Percentiles rank a stretch among this genome's conserved stretches.
Conservation (phyloP, 177 flowering plant genomes). For the Vitis hybrid region DNA sequence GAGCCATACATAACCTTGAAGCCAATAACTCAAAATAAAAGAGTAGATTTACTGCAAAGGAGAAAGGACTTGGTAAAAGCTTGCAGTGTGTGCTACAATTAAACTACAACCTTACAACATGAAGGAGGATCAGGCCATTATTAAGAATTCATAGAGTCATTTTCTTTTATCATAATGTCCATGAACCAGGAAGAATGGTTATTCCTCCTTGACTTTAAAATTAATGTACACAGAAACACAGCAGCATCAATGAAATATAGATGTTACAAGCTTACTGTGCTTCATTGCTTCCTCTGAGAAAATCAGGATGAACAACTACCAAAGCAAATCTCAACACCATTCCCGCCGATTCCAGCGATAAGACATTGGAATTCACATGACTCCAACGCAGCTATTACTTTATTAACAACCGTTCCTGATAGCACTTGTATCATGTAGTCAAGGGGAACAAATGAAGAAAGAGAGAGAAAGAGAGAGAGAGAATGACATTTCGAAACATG, state of each 20-base stretch:
- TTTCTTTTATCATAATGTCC: no score
- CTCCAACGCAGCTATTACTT: constrained; percentile 76
- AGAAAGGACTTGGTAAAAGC: no score
- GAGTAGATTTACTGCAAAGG: no score
- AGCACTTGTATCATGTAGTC: constrained; percentile 54
- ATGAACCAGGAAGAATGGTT: no score
- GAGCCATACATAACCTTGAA: no score
- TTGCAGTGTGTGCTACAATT: no score
- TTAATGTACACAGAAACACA: no score
- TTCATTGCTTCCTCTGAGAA: background rate
- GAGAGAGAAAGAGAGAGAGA: background rate
- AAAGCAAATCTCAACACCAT: constrained; percentile 65
- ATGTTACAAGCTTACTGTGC: constrained; percentile 6
- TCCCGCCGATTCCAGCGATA: constrained; percentile 75
- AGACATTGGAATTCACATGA: constrained; percentile 82
- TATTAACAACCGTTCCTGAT: constrained; percentile 58
- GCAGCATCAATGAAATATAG: background rate
- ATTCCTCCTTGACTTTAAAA: no score
- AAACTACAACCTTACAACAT: no score
- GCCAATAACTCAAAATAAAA: no score
- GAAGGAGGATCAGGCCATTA: no score
- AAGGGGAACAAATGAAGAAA: constrained; percentile 39
- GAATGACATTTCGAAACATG: background rate
- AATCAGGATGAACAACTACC: constrained; percentile 29
- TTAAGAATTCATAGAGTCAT: no score